Base-by-base conservation (phyloP, 2,329 filamentous ascomycete genomes). In the Trichothecium roseum region DNA sequence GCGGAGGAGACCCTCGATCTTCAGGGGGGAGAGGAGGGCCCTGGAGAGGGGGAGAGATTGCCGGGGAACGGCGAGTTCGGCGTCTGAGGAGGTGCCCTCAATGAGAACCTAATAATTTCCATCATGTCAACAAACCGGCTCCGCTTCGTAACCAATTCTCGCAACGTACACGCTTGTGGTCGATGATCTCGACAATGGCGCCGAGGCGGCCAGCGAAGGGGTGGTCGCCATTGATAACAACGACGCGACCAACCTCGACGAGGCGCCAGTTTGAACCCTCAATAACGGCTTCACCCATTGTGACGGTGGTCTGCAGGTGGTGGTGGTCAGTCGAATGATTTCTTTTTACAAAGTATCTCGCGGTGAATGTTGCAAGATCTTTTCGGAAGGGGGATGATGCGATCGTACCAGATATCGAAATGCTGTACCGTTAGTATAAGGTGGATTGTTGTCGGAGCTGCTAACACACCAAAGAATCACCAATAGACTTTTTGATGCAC, bases 131-230 rank as follows among this genome's bases (percentile, higher is more conserved):
- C n/a, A n/a, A n/a, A n/a, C n/a, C n/a, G 16, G 48, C 41, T 24
- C 20, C 20, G 20, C 9, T 28, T 30, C 28, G 27, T 27, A 15
- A 18, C 32, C 26, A 14, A 36, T 30, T 38, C 20, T 24, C 20
- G 20, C 34, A 61, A 86, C 91, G 64, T 94, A 98, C 91, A 72
- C 91, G 87, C 80, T 94, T 95, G 83, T 98, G 89, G 73, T 98
- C 91, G 72, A 98, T 91, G 69, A 98, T 96, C 81, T 98, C 89
- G 69, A 94, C 87, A 60, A 98, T 89, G 57, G 81, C 73, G 58
- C 88, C 93, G 56, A 96, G 78, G 64, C 84, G 84, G 72, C 88
- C 88, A 53, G 73, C 71, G 72, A 70, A 84, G 55, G 81, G 79
- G 60, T 87, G 83, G 62, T 76, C 70, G 57, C 66, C 67, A 67